Conservation (phyloP, 352 stramenopile species). For the Globisporangium acanthophoron region DNA sequence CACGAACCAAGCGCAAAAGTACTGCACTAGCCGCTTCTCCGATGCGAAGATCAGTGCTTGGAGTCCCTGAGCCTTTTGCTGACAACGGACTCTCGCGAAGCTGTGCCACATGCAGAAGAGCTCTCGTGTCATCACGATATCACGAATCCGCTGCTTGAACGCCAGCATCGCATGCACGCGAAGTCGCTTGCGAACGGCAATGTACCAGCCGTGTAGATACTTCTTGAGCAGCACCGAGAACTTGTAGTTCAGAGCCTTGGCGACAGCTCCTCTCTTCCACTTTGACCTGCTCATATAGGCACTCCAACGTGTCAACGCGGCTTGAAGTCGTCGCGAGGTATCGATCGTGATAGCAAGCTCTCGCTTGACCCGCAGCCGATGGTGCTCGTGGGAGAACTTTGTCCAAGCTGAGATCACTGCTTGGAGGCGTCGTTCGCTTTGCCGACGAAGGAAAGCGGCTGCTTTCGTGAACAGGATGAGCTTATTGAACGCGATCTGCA, state of each 20-base stretch:
- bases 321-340: not conserved
- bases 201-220: conserved; percentile 25
- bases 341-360: conserved; percentile 9
- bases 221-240: conserved; percentile 20
- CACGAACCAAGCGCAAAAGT: conserved; percentile 5
- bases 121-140: not conserved
- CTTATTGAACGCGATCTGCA: conserved; percentile 15
- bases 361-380: not conserved
- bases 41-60: not conserved
- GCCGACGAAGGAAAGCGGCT: conserved; percentile 9
- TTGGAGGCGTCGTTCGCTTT: conserved; percentile 2
- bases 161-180: conserved; percentile 14
- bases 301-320: conserved; percentile 12
- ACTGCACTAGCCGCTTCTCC: not conserved
- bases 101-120: conserved; percentile 1
- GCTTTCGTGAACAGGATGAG: conserved; percentile 13
- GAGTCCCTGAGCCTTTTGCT: not conserved
- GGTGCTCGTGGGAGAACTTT: conserved; percentile 1
- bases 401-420: conserved; percentile 3
- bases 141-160: not conserved
- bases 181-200: conserved; percentile 11
- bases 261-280: not conserved
- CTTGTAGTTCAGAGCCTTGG: conserved; percentile 24
- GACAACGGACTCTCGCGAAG: not conserved
- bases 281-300: not conserved